Percentiles rank a stretch among this genome's conserved stretches.
Conservation (phyloP, 208 protist genomes). For the Trypanosoma conorhini region DNA sequence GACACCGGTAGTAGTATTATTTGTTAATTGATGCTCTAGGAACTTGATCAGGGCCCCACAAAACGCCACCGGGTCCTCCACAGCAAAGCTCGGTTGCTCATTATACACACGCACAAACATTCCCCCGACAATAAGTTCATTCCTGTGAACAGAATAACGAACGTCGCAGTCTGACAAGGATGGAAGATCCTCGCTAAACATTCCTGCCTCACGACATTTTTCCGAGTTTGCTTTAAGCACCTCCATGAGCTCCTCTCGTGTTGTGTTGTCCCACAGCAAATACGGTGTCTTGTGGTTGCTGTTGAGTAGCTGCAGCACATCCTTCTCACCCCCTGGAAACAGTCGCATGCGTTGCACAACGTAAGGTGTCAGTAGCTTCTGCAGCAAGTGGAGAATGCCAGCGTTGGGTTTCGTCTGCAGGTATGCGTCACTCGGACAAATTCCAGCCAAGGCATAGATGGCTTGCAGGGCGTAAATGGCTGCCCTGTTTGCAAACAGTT, state of each 20-base stretch:
- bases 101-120: conserved; percentile 92
- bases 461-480: conserved; percentile 67
- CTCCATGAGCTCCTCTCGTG: conserved; percentile 76
- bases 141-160: conserved; percentile 58
- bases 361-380: conserved; percentile 81
- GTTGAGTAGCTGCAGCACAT: conserved; percentile 83
- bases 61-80: conserved; percentile 76
- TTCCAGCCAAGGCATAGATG: conserved; percentile 65
- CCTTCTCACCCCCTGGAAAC: conserved; percentile 30
- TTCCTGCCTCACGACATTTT: conserved; percentile 41
- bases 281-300: conserved; percentile 86
- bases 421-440: conserved; percentile 23
- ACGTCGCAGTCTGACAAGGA: conserved; percentile 31
- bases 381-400: conserved; percentile 43
- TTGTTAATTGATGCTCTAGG: conserved; percentile 33
- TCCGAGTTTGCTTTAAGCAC: conserved; percentile 55
- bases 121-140: conserved; percentile 84
- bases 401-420: conserved; percentile 37
- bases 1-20: conserved; percentile 18
- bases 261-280: conserved; percentile 89
- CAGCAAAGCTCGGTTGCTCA: conserved; percentile 67
- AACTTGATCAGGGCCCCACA: conserved; percentile 51
- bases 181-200: conserved; percentile 25
- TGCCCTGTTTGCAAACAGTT: conserved; percentile 80
- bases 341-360: conserved; percentile 66